These are phyloP conservation scores for Wickerhamomyces alni DNA, from an alignment of 805 yeast species.

Conservation along the genomic window DNA sequence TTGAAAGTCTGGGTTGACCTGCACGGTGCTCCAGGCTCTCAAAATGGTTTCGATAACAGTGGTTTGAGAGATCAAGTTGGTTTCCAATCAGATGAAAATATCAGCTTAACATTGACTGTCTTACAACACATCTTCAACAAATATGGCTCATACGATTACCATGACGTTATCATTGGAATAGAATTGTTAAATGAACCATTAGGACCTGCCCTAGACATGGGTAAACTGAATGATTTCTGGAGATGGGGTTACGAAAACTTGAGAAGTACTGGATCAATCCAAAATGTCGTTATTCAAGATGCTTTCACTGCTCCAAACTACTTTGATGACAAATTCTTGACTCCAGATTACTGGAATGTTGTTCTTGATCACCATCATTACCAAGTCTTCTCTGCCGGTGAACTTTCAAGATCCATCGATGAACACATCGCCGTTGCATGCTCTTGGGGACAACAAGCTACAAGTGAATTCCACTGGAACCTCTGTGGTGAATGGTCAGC, in stretches of 20 bases:
- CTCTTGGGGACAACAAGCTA: slow-evolving; percentile 39
- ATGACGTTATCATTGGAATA: slow-evolving; percentile 75
- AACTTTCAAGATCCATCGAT: slow-evolving; percentile 52
- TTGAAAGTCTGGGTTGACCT: slow-evolving; percentile 70
- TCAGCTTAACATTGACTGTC: slow-evolving; percentile 48
- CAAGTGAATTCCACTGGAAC: slow-evolving; percentile 60
- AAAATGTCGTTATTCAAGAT: slow-evolving; percentile 71
- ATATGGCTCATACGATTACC: slow-evolving; percentile 56
- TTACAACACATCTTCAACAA: slow-evolving; percentile 48
- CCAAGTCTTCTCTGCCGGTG: slow-evolving; percentile 69
- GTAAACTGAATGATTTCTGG: slow-evolving; percentile 53
- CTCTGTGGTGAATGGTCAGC: slow-evolving; percentile 84
- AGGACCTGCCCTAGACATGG: slow-evolving; percentile 60
- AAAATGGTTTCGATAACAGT: slow-evolving; percentile 88
- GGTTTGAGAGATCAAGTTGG: slow-evolving; percentile 63
- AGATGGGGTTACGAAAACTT: slow-evolving; percentile 56
- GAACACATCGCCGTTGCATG: slow-evolving; percentile 56
- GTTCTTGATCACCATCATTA: slow-evolving; percentile 87
- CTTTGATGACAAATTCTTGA: slow-evolving; percentile 55
- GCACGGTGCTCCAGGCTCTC: slow-evolving; percentile 82
- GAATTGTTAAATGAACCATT: slow-evolving; percentile 88
- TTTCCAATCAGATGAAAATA: slow-evolving; percentile 54
- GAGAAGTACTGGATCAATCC: slow-evolving; percentile 47
- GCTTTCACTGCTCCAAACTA: slow-evolving; percentile 60
- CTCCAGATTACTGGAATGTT: slow-evolving; percentile 51